Evolutionary conservation across 2,329 filamentous ascomycete genomes (phyloP), one percentile per base, ranked within the genome.

Genomic region (Pseudovirgaria hyperparasitica): DNA sequence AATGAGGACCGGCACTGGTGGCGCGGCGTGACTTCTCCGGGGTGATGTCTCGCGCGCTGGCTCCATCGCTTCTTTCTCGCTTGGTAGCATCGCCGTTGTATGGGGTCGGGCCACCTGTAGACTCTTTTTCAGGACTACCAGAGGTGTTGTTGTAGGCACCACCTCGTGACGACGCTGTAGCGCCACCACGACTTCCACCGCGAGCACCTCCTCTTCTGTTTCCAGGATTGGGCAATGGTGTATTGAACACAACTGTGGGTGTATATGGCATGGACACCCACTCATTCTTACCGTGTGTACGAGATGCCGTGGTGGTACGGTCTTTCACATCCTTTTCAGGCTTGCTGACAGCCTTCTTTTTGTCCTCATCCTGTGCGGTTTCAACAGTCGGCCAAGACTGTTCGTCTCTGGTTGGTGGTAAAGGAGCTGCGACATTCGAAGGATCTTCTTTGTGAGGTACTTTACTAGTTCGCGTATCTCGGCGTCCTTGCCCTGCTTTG

Each of bases 311-410:
- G 9, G 61, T 52, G 53, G 61, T 70, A n/a, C 68, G 73, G 35
- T 74, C 67, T 22, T 54, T 58, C 37, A 80, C 76, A 25, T 76
- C 71, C 35, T 82, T 76, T 23, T 72, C 65, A 9, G 66, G 64
- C 52, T 82, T 82, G 29, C 76, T 67, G 28, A 72, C 63, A 2
- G 64, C 57, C 52, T 82, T 85, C 45, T 76, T 76, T 56, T 81
- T 82, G 35, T 80, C 71, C 40, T 90, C 84, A 26, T 76, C 74
- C 27, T 77, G 72, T 2, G 76, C 78, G 26, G 67, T 76, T 41
- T 93, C 82, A 1, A 85, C 85, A 3, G 87, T 96, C 10, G 90
- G 90, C 90, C 90, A 98, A 12, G 75, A 75, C 28, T 72, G 62
- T 26, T 82, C 67, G 52, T 96, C 86, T 32, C 70, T 74, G 24